Evolutionary conservation across 176 grass and related monocot genomes (phyloP), one percentile per base, ranked within the genome.

Genomic region (Musa troglodytarum): DNA sequence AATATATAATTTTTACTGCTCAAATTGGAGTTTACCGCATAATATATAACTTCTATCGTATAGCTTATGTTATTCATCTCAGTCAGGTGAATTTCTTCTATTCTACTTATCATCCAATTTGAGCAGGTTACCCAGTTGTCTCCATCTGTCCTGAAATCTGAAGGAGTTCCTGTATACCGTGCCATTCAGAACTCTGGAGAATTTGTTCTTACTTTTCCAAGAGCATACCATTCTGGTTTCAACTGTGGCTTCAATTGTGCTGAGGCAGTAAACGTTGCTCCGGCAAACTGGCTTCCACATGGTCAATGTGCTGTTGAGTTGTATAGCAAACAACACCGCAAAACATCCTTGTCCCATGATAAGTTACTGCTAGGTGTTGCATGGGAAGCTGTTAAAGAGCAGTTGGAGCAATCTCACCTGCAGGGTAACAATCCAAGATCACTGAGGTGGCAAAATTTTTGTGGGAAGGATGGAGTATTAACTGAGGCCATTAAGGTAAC

Each of bases 221-320:
- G 90, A 23, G 94, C 94, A 73, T 98, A 98, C 82, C 94, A 98
- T 74, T 79, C 84, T 78, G 94, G 94, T 15, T 98, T 98, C 84
- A 98, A 98, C 58, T 93, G 84, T 77, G 94, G 94, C 29, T 98
- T 98, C 88, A 98, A 98, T 76, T 98, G 94, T 82, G 94, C 94
- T 0, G 94, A 98, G 80, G 94, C 94, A 21, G 94, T 98, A 76
- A 98, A 98, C 77, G 80, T 98, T 1, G 86, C 94, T 75, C 94
- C 90, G 55, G 77, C 88, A 72, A 90, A 98, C 72, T 98, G 94
- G 94, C 56, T 98, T 23, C 90, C 86, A 74, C 86, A 82, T 83
- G 94, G 94, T 58, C 90, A 93, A 57, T 82, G 74, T 20, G 94
- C 90, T 73, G 82, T 98, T 74, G 90, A 98, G 74, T 78, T 86